Evolutionary conservation across 495 filamentous ascomycete species (phyloP), one percentile per base, ranked within the genome.

Genomic region (Podospora anserina): DNA sequence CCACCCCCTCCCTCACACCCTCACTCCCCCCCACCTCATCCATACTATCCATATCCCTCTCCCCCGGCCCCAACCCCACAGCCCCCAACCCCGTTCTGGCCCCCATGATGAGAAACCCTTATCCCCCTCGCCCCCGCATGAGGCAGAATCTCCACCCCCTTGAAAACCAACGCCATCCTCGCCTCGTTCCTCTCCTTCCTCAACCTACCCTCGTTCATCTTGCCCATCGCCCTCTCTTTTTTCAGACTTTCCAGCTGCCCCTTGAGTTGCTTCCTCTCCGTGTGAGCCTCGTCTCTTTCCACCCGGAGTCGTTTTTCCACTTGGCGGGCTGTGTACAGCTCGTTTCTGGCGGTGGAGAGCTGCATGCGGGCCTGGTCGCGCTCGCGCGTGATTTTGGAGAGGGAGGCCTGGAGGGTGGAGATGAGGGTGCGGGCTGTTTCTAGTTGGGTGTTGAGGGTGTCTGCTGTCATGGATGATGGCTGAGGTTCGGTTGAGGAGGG

Each of bases 141-240:
- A 39, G 2, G 23, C 27, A 13, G 60, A 20, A 1, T 5, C 60
- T 49, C 53, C 23, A 0, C 15, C 13, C 54, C 61, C 44, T 53
- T 65, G 2, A 69, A 2, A 0, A 64, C 30, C 55, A 70, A 4
- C 49, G 66, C 68, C 61, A 72, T 4, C 49, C 73, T 20, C 0
- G 68, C 71, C 55, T 74, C 70, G 23, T 77, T 73, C 66, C 75
- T n/a, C 68, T 77, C 74, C 67, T 68, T 49, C n/a, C 75, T 26
- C 59, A 77, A 23, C 57, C 75, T 9, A 1, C 13, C 6, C 67
- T 77, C 74, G 1, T 63, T 67, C 63, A 39, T 11, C 32, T 63
- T 61, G 2, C 18, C 61, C 56, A 55, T 61, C 0, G 61, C 64
- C 11, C 71, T 32, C 61, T 74, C 70, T 27, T 59, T 62, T 5